Conservation (phyloP, 306 rosid genomes). For the Cucumis melo region DNA sequence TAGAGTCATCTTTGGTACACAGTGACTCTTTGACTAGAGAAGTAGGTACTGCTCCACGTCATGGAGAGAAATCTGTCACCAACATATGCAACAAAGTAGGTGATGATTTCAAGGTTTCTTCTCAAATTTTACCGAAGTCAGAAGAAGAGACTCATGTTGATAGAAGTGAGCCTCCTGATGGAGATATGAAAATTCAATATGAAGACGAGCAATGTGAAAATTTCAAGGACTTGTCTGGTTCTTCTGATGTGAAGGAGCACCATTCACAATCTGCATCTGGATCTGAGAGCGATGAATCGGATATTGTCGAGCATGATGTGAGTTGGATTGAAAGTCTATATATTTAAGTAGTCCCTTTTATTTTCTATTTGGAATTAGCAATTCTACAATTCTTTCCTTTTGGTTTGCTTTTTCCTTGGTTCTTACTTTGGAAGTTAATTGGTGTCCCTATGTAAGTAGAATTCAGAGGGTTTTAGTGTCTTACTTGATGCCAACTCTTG, state of each 20-base stretch:
- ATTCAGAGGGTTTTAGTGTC: background rate
- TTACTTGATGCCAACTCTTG: background rate
- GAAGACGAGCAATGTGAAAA: conserved; percentile 22
- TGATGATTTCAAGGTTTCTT: conserved; percentile 18
- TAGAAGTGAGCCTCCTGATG: conserved; percentile 20
- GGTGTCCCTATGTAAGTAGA: background rate
- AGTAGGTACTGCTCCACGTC: conserved; percentile 14
- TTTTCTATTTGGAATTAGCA: background rate
- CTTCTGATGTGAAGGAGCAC: conserved; percentile 28
- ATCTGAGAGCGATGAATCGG: conserved; percentile 74
- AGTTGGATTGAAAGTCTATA: conserved; percentile 16
- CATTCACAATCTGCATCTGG: conserved; percentile 34
- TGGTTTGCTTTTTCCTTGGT: background rate
- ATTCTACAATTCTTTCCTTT: background rate
- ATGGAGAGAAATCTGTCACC: conserved; percentile 23
- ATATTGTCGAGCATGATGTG: conserved; percentile 81
- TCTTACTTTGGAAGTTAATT: background rate
- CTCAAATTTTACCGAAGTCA: conserved; percentile 19
- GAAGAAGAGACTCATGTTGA: conserved; percentile 32
- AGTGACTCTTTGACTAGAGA: conserved; percentile 14
- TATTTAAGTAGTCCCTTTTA: background rate
- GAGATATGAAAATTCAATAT: conserved; percentile 22
- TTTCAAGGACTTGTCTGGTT: conserved; percentile 27
- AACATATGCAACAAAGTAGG: conserved; percentile 16
- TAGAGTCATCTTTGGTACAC: conserved; percentile 8